Evolutionary conservation across 192 early-diverging fungal species (phyloP), one percentile per base, ranked within the genome.

Genomic region (Geosiphon pyriformis): DNA sequence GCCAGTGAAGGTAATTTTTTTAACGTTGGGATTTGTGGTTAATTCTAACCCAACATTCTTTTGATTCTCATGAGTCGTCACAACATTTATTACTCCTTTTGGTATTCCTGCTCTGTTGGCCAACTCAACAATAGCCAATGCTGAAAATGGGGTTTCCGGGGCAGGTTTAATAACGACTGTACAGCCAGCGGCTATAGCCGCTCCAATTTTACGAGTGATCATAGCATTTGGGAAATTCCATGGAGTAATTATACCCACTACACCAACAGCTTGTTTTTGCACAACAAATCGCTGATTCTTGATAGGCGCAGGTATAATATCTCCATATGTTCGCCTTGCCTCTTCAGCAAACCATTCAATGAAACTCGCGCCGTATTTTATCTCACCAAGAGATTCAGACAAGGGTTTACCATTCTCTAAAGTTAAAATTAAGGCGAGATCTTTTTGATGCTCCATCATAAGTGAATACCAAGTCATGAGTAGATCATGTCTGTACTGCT

Each of bases 311-410:
- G 89, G 89, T n/a, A 96, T 80, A 3, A 88, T 72, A 50, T 88
- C 89, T 50, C 94, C 94, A 55, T 91, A 88, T 2, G 74, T 63
- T 42, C 92, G 79, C 46, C 87, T 85, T 31, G 92, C 88, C 66
- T 94, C 92, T 59, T 93, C 91, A n/a, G 87, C 77, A 68, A 90
- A 92, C 91, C 90, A 94, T 67, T 89, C 85, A 52, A 90, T 77
- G 65, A 88, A 94, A 23, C 76, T 76, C 0, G 78, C 82, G 56
- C 77, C 69, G 33, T 79, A 79, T 69, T 68, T 74, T 4, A 79
- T 70, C 35, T 79, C 77, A 7, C 62, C 74, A 1, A 75, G 48
- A 7, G 88, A 81, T 49, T 91, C 82, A 8, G 50, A 61, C 35
- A 84, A 34, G 12, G 83, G 56, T 64, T 94, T 96, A 20, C 94